Percentiles rank a stretch among this genome's conserved stretches.
Evolutionary conservation across 768 basidiomycete genomes (phyloP).

Genomic region (Lyophyllum semitale): DNA sequence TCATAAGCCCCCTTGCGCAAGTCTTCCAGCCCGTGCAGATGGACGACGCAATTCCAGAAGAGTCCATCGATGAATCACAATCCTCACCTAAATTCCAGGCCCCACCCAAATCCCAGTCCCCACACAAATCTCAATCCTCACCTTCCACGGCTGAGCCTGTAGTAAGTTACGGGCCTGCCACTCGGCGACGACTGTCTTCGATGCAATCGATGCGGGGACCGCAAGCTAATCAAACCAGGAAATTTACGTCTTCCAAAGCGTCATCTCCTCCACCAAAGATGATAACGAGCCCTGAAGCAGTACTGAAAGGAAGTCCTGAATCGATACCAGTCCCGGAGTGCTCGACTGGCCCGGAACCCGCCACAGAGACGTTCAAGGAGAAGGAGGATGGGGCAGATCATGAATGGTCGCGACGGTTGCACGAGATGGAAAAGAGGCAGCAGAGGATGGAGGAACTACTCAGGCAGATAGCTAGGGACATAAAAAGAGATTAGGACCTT

Average conservation of each 20-base stretch:
- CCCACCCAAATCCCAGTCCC: constrained; percentile 5
- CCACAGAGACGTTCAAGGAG: constrained; percentile 20
- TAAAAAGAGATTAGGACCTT: constrained; percentile 11
- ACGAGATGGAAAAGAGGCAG: constrained; percentile 45
- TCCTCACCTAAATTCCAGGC: background rate
- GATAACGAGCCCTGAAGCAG: constrained; percentile 21
- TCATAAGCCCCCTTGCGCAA: constrained; percentile 70
- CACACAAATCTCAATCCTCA: background rate
- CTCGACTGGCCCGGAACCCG: constrained; percentile 23
- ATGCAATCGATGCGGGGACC: constrained; percentile 27
- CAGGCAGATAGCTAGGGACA: constrained; percentile 32
- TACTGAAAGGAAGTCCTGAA: constrained; percentile 1
- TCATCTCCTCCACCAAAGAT: constrained; percentile 14
- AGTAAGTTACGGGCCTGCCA: constrained; percentile 47
- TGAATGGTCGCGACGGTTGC: constrained; percentile 24
- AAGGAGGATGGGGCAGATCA: background rate
- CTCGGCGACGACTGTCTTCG: constrained; percentile 42
- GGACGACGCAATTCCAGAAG: constrained; percentile 45
- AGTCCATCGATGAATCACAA: constrained; percentile 17
- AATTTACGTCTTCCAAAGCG: constrained; percentile 25
- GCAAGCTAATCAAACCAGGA: constrained; percentile 20
- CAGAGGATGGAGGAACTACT: constrained; percentile 48
- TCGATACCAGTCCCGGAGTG: too few relatives aligned
- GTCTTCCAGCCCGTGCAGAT: constrained; percentile 69
- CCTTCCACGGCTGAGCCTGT: constrained; percentile 18